Base-by-base conservation (phyloP, 1,139 yeast genomes). In the Geotrichum australiense region DNA sequence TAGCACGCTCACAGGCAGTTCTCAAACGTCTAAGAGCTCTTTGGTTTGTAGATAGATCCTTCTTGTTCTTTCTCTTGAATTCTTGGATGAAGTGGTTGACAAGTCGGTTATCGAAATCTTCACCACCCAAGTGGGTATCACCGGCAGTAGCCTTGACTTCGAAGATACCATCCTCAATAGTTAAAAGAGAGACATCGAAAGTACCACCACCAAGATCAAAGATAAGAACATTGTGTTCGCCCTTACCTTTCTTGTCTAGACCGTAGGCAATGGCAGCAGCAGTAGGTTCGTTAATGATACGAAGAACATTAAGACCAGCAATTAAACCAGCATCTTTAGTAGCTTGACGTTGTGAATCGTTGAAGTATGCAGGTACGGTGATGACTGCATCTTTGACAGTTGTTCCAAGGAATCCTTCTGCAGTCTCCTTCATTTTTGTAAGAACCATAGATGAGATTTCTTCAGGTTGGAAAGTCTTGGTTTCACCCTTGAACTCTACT, bases 121-220 rank as follows among this genome's bases (percentile, higher is more conserved):
- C 95, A 82, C 97, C 97, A 81, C 98, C 98, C 77, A 89, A 82
- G 74, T 89, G 98, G 64, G 98, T 91, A 76, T 91, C 96, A 86
- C 98, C 98, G 68, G 97, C 96, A 63, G 98, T 91, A 63, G 98
- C 93, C 80, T 89, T 89, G 66, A 91, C 98, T 66, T 94, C 89
- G 82, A 89, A 91, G 64, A 91, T 93, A 80, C 98, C 98, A 70
- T 93, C 97, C 68, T 93, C 94, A 68, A 91, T 86, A 76, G 87
- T 84, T 69, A 91, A 76, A 62, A 89, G 77, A 50, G 98, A 91
- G 57, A 89, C 96, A 84, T 87, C 96, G 74, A 87, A 87, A 69
- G 96, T 87, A 78, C 96, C 96, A 72, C 96, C 96, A 80, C 96
- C 96, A 68, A 86, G 80, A 73, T 86, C 96, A 76, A 86, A 86